Base-by-base conservation (phyloP, 2,329 filamentous ascomycete genomes). In the Pyrenochaeta sp. region DNA sequence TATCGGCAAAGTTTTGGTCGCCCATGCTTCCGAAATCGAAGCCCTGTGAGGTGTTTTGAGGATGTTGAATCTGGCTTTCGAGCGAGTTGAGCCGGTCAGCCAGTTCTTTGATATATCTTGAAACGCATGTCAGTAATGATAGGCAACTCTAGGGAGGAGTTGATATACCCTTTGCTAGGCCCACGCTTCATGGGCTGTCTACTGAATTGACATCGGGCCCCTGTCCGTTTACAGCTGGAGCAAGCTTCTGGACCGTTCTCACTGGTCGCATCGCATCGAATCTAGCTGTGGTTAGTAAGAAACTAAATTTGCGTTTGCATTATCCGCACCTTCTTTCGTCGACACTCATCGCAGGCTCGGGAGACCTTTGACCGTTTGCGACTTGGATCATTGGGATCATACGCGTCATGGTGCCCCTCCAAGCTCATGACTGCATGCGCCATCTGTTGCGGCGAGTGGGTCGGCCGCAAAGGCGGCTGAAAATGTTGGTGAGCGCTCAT, bases 161-260 rank as follows among this genome's bases (percentile, higher is more conserved):
- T 17, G 6, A 41, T 55, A 29, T 64, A 75, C 72, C 75, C 75
- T 75, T 77, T 77, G 59, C 74, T 76, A 10, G 75, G 75, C 3
- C 75, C 75, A 32, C 75, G 72, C 59, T 77, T 77, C 73, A 76
- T 75, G 2, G 74, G 74, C 49, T 77, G 74, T 46, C 75, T 65
- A 45, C 74, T 77, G 48, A 77, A 77, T 45, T 75, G 75, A 42
- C 75, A 77, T n/a, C 70, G 66, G 15, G 73, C 72, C 2, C 73
- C 73, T 1, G 75, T 76, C 39, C 73, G 63, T 56, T 76, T 77
- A 47, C 75, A 77, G 46, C 73, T 75, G 18, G 74, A 76, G 51
- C 74, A 77, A 29, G 75, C 67, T 57, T 75, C 73, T 12, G 75
- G 73, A 1, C 73, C 75, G 30, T 76, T 76, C 45, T 77, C 74